These are phyloP conservation scores for Verbena officinalis DNA, from an alignment of 257 asterid genomes.

Conservation along the genomic window DNA sequence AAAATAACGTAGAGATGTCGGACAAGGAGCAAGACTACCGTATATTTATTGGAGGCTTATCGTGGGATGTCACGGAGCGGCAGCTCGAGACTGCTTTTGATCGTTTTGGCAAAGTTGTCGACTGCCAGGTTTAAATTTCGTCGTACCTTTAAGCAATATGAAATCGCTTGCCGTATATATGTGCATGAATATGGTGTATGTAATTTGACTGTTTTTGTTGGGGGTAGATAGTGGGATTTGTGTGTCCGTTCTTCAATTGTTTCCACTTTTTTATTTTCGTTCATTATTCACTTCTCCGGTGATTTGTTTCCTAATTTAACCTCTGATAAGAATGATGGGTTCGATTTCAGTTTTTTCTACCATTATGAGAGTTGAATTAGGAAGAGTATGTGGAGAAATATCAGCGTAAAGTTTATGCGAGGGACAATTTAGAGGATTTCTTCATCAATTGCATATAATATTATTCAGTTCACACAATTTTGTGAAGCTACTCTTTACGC, in stretches of 20 bases:
- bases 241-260: constrained; percentile 4
- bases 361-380: neutral
- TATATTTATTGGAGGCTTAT: constrained; percentile 88
- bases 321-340: neutral
- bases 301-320: neutral
- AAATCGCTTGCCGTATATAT: neutral
- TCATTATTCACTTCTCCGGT: neutral
- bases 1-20: constrained; percentile 48
- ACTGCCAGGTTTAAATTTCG: constrained; percentile 70
- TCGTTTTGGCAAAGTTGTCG: constrained; percentile 85
- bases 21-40: constrained; percentile 84
- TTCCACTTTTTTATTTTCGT: neutral
- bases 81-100: constrained; percentile 86
- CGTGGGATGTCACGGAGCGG: constrained; percentile 85
- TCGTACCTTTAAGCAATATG: constrained; percentile 3
- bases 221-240: neutral
- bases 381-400: neutral
- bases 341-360: neutral
- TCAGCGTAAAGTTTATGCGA: neutral
- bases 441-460: neutral
- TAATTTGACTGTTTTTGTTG: neutral
- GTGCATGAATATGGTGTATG: neutral
- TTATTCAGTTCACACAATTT: constrained; percentile 1
- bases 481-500: constrained; percentile 8
- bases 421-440: neutral